These are phyloP conservation scores for Heimioporus sp. DNA, from an alignment of 768 basidiomycete species.

Conservation along the genomic window DNA sequence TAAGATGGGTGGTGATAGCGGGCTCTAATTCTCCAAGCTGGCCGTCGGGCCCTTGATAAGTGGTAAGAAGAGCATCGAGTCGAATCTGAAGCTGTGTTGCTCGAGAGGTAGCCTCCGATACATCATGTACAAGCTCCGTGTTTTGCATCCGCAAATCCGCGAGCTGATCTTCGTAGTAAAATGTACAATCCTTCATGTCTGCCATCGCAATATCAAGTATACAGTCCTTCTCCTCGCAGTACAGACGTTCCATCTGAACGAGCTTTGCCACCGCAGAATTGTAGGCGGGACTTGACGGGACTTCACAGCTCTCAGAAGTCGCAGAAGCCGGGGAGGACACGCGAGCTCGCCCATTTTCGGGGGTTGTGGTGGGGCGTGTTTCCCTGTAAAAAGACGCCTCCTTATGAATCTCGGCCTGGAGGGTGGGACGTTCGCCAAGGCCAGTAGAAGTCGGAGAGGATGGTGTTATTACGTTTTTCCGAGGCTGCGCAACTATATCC, in stretches of 20 bases:
- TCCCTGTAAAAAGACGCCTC: not conserved
- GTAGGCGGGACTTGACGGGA: not conserved
- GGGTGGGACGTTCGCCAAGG: not conserved
- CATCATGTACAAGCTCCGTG: not conserved
- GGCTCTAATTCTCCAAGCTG: not conserved
- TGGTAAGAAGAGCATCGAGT: not conserved
- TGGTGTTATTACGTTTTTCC: not conserved
- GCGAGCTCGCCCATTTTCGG: not conserved
- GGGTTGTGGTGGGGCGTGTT: not conserved
- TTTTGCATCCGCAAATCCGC: not conserved
- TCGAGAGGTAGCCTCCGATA: not conserved
- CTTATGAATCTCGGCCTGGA: not conserved
- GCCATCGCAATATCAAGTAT: not conserved
- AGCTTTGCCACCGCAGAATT: not conserved
- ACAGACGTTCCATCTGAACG: not conserved
- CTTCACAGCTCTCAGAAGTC: not conserved
- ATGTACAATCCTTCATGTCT: not conserved
- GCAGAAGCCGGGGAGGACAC: not conserved
- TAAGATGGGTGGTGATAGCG: not conserved
- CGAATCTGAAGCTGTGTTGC: not conserved
- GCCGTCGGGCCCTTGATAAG: too few relatives aligned
- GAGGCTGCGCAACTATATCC: not conserved
- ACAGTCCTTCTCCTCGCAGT: constrained; percentile 3
- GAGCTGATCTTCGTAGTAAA: not conserved
- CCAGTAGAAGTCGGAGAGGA: not conserved